These are phyloP conservation scores for Suillus sp. DNA, from an alignment of 768 basidiomycete genomes.

Conservation along the genomic window DNA sequence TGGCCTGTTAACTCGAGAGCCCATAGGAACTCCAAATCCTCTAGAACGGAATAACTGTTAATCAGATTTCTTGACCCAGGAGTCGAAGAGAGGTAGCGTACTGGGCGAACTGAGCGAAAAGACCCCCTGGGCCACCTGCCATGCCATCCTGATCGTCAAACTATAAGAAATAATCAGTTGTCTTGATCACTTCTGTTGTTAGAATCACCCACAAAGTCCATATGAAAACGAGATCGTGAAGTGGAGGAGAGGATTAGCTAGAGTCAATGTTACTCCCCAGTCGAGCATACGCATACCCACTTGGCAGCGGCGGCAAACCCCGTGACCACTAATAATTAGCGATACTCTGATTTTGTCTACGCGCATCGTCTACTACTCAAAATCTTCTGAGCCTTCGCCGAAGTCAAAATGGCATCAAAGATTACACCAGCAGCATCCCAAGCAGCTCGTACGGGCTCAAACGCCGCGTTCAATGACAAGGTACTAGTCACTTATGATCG, in stretches of 20 bases:
- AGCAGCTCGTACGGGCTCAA: constrained; percentile 49
- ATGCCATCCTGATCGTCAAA: constrained; percentile 38
- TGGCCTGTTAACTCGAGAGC: constrained; percentile 46
- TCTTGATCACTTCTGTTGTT: neutral
- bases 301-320: constrained; percentile 28
- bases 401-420: constrained; percentile 33
- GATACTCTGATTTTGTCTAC: constrained; percentile 3
- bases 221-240: constrained; percentile 24
- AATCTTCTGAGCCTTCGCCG: constrained; percentile 13
- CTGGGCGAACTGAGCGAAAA: constrained; percentile 71
- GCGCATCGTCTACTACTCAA: constrained; percentile 17
- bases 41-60: constrained; percentile 35
- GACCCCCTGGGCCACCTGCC: constrained; percentile 54
- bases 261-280: constrained; percentile 2
- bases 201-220: constrained; percentile 41
- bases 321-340: constrained; percentile 30
- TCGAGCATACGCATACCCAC: constrained; percentile 29
- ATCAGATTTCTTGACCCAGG: constrained; percentile 20
- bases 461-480: constrained; percentile 88
- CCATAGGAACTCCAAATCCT: constrained; percentile 54
- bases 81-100: constrained; percentile 31
- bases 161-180: constrained; percentile 29
- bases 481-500: constrained; percentile 34
- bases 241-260: constrained; percentile 20
- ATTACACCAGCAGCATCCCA: constrained; percentile 29